Base-by-base conservation (phyloP, 768 basidiomycete species). In the Termitomyces bulborhizus region DNA sequence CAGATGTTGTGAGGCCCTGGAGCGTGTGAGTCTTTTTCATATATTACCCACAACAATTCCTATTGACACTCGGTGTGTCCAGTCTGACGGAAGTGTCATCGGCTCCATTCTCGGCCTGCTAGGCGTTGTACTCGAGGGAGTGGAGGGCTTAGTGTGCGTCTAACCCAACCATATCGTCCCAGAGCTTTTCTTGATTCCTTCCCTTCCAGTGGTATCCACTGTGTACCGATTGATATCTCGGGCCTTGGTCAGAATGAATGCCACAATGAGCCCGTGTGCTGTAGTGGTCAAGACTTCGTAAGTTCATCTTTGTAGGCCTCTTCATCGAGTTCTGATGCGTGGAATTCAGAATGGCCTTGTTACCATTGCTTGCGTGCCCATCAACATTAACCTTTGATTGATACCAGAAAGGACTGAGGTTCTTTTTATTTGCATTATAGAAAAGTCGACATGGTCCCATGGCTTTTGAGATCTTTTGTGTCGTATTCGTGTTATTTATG, bases 181-280 rank as follows among this genome's bases (percentile, higher is more conserved):
- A 6, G 21, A 42, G 15, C 37, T 39, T 16, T 48, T 13, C 6
- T 42, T 58, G 16, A 53, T 46, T 21, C 13, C 13, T 44, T 46
- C 4, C 16, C 49, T 8, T 0, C 1, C 0, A 63, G 67, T 15
- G 76, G 74, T 15, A 12, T 66, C 6, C 57, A n/a, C 6, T 77
- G 76, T 52, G 54, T 55, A 0, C 64, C 72, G 0, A 51, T 74
- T 34, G 64, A 64, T 31, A 63, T 63, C 31, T 11, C 64, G 3
- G 68, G 71, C 4, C 39, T 60, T 54, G 65, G 58, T 43, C 64
- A 51, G 29, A 62, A 61, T 29, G 8, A 51, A 16, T 77, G 76
- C 59, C 4, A 55, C 5, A 42, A 58, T 5, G 55, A 75, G 42
- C 60, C 72, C 1, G 77, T 76, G 0, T 80, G 79, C 60, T 79